Conservation (phyloP, 495 filamentous ascomycete genomes). For the Mytilinidion resinicola region DNA sequence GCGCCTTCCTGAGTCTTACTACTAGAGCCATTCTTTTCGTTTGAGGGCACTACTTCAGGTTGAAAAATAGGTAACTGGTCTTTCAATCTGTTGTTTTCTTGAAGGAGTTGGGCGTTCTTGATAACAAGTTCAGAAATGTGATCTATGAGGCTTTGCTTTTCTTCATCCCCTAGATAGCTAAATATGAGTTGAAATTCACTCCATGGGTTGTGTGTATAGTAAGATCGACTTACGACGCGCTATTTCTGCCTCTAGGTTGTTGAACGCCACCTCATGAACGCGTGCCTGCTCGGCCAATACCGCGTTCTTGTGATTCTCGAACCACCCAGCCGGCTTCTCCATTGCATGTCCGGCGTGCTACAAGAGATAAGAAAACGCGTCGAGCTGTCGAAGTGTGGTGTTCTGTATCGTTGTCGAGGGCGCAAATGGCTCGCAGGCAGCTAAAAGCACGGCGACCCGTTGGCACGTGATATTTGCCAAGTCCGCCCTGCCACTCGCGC, state of each 20-base stretch:
- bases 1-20: not conserved
- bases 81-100: constrained; percentile 11
- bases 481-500: too few species aligned
- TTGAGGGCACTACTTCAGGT: not conserved
- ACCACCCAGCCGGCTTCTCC: constrained; percentile 8
- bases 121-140: constrained; percentile 11
- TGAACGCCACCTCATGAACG: constrained; percentile 16
- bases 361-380: not conserved
- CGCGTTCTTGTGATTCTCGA: constrained; percentile 3
- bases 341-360: not conserved
- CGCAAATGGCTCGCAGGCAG: too few species aligned
- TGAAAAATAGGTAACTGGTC: too few species aligned
- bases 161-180: constrained; percentile 12
- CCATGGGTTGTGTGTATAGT: too few species aligned
- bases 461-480: too few species aligned
- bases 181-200: too few species aligned
- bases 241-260: not conserved
- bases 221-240: not conserved
- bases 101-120: constrained; percentile 11
- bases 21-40: not conserved
- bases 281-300: constrained; percentile 7
- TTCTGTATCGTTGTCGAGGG: not conserved
- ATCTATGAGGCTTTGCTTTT: constrained; percentile 10
- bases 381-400: not conserved
- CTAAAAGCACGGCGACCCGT: too few species aligned